Base-by-base conservation (phyloP, 202 grass and related monocot genomes). In the Cymbopogon flexuosus region DNA sequence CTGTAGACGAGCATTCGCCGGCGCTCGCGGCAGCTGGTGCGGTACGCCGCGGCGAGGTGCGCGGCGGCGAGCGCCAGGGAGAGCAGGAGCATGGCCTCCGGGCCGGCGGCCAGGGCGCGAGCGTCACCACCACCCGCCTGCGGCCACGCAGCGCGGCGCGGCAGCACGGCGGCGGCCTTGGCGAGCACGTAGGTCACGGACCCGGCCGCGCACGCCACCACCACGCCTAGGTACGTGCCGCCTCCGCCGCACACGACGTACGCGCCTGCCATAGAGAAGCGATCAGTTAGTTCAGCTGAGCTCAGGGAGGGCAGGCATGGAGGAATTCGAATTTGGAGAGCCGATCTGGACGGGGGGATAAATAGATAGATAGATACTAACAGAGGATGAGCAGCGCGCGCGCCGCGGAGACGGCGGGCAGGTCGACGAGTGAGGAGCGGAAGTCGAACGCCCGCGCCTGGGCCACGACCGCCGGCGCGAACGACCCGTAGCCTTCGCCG, bases 1-100 rank as follows among this genome's bases (percentile, higher is more conserved):
- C 82, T 84, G 73, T 95, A 93, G 4, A 98, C 88, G 73, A 98
- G 86, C 81, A 93, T 36, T 29, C 93, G 93, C 21, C 92, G 79
- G 37, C 96, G 92, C 86, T 95, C 92, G 73, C 92, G 76, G 87
- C 92, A 99, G 79, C 92, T 99, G 62, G 96, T 88, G 72, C 96
- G 84, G 68, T 99, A 99, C 2, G 96, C 96, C 14, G 80, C 90
- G 51, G 84, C 80, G 37, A 96, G 41, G 82, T 99, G 96, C 36
- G 92, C 96, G 59, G 85, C 66, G n/a, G 96, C 92, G 75, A 99
- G 87, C 3, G 88, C 78, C 22, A 99, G 30, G 23, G 92, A 99
- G 16, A 77, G 82, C 60, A 93, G 19, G 10, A 99, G 83, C 87
- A 96, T 85, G 18, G 86, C 81, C 51, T 86, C 90, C 10, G 86